A percentile compares a stretch with the other conserved stretches of the same genome.
Conservation (phyloP, 2,329 filamentous ascomycete species). For the Alternaria incomplexa region DNA sequence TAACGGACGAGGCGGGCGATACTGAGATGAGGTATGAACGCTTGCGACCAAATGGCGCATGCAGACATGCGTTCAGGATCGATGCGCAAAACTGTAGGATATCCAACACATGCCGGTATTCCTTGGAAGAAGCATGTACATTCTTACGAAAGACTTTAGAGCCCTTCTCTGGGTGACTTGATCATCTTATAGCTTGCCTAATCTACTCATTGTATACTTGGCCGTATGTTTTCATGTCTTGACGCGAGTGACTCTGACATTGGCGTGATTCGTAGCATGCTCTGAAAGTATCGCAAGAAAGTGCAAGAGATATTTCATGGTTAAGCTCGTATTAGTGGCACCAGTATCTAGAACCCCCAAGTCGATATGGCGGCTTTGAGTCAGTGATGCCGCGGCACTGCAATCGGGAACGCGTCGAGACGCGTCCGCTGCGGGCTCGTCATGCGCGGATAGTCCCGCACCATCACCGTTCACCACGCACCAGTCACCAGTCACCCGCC, state of each 20-base stretch:
- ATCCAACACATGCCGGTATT: background rate
- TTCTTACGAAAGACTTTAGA: background rate
- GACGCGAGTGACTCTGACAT: background rate
- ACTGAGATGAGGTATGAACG: slow-evolving; percentile 1
- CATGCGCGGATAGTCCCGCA: background rate
- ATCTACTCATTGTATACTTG: background rate
- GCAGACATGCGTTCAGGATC: background rate
- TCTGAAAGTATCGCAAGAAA: background rate
- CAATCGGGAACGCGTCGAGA: background rate
- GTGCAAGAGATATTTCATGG: no score
- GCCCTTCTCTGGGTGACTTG: background rate
- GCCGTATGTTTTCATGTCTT: background rate
- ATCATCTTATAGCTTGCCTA: background rate
- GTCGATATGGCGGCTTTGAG: background rate
- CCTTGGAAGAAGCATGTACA: background rate
- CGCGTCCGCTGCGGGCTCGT: background rate
- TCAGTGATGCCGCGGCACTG: background rate
- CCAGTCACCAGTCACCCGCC: slow-evolving; percentile 1
- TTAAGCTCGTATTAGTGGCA: background rate
- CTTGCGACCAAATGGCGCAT: background rate
- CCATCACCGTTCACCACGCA: slow-evolving; percentile 1
- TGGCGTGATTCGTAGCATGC: background rate
- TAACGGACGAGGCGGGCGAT: slow-evolving; percentile 22
- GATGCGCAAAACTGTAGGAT: background rate
- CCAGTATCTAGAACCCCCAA: background rate